A percentile compares a stretch with the other conserved stretches of the same genome.
These are phyloP conservation scores for Strobilomyces dryophilus DNA, from an alignment of 768 basidiomycete genomes.

Conservation along the genomic window DNA sequence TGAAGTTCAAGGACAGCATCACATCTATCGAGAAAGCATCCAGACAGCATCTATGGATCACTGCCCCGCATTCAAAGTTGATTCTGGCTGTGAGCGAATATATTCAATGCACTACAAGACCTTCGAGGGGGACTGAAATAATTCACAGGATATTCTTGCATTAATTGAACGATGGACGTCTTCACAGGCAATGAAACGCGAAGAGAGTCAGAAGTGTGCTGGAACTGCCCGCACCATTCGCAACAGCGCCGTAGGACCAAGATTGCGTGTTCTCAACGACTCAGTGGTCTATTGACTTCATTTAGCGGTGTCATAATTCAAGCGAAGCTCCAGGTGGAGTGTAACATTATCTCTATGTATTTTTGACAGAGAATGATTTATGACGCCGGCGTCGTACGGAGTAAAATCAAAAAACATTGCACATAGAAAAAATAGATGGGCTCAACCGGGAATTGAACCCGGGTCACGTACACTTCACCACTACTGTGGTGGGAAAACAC, in stretches of 20 bases:
- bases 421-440: conserved; percentile 7
- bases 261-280: conserved; percentile 10
- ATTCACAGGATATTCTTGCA: conserved; percentile 24
- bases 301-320: conserved; percentile 12
- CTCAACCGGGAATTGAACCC: conserved; percentile 34
- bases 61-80: conserved; percentile 8
- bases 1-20: conserved; percentile 18
- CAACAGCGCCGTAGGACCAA: conserved; percentile 23
- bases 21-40: conserved; percentile 9
- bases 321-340: too few species aligned
- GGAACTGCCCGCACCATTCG: conserved; percentile 3
- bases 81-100: conserved; percentile 19
- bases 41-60: conserved; percentile 21
- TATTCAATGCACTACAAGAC: neutral
- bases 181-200: conserved; percentile 20
- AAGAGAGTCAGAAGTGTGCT: neutral
- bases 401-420: neutral
- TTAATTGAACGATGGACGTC: conserved; percentile 27
- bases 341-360: neutral
- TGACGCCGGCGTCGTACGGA: neutral
- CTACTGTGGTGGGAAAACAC: conserved; percentile 11
- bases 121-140: neutral
- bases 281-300: neutral
- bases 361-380: neutral
- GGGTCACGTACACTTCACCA: conserved; percentile 35